Base-by-base conservation (phyloP, 192 early-diverging fungal species). In the Podochytrium sp. region DNA sequence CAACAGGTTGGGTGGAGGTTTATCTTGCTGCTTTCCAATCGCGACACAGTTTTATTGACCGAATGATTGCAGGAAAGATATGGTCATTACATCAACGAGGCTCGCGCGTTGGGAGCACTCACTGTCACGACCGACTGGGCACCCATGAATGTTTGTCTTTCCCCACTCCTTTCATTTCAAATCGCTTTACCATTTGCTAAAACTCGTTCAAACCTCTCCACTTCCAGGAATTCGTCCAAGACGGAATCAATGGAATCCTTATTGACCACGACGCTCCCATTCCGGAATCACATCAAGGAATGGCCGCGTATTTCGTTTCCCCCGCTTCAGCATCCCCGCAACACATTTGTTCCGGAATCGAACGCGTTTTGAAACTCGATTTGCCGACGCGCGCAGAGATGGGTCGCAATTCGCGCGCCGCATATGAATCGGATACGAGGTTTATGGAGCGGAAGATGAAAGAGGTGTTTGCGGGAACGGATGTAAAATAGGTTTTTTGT, bases 141-240 rank as follows among this genome's bases (percentile, higher is more conserved):
- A 7, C 71, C 71, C 2, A 72, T 72, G 71, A 61, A 72, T 2
- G 71, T n/a, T n/a, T n/a, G n/a, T n/a, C n/a, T n/a, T n/a, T n/a
- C n/a, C n/a, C n/a, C n/a, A n/a, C n/a, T n/a, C n/a, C n/a, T n/a
- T n/a, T n/a, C n/a, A n/a, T n/a, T n/a, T n/a, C n/a, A n/a, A n/a
- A n/a, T n/a, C n/a, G n/a, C n/a, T n/a, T n/a, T n/a, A n/a, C n/a
- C n/a, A n/a, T n/a, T n/a, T n/a, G n/a, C n/a, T n/a, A n/a, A n/a
- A n/a, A n/a, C n/a, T n/a, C n/a, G n/a, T n/a, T n/a, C n/a, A n/a
- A n/a, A n/a, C n/a, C n/a, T n/a, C n/a, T n/a, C n/a, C n/a, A n/a
- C n/a, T n/a, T n/a, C 43, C 10, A 47, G 43, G 7, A 12, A 12
- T 7, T 47, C 10, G 10, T 12, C 20, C 10, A 20, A 20, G 43